These are phyloP conservation scores for Blastocrithidia nonstop DNA, from an alignment of 208 protist species.

Conservation along the genomic window DNA sequence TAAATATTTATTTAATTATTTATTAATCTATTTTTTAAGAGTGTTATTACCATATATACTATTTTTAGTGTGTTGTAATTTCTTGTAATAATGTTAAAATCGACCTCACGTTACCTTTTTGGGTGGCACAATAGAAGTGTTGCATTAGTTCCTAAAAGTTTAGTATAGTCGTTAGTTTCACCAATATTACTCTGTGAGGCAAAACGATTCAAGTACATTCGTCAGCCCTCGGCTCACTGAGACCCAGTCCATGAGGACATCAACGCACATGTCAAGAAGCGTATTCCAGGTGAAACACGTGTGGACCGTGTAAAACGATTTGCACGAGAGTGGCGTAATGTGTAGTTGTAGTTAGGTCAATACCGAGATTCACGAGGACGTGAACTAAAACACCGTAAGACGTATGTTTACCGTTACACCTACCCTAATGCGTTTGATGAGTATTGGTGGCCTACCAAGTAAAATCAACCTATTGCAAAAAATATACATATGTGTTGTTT, in stretches of 20 bases:
- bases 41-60: too few relatives aligned
- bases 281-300: slow-evolving; percentile 80
- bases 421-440: slow-evolving; percentile 85
- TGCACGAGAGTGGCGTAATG: slow-evolving; percentile 82
- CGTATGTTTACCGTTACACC: slow-evolving; percentile 83
- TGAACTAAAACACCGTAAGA: slow-evolving; percentile 83
- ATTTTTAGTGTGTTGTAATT: too few relatives aligned
- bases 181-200: too few relatives aligned
- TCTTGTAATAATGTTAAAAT: too few relatives aligned
- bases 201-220: slow-evolving; percentile 41
- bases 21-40: too few relatives aligned
- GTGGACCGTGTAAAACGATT: slow-evolving; percentile 79
- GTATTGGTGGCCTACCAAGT: slow-evolving; percentile 83
- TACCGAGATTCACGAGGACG: slow-evolving; percentile 79
- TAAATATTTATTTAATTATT: too few relatives aligned
- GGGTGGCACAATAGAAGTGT: too few relatives aligned
- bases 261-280: slow-evolving; percentile 82
- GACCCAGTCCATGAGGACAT: slow-evolving; percentile 82
- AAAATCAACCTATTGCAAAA: background rate
- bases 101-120: too few relatives aligned
- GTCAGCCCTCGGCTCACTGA: slow-evolving; percentile 70
- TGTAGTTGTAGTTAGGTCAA: slow-evolving; percentile 75
- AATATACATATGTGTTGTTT: background rate
- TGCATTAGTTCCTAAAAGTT: too few relatives aligned
- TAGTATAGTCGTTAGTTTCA: too few relatives aligned